Evolutionary conservation across 2,329 filamentous ascomycete genomes (phyloP).

Genomic region (Pseudomassariella vexata): DNA sequence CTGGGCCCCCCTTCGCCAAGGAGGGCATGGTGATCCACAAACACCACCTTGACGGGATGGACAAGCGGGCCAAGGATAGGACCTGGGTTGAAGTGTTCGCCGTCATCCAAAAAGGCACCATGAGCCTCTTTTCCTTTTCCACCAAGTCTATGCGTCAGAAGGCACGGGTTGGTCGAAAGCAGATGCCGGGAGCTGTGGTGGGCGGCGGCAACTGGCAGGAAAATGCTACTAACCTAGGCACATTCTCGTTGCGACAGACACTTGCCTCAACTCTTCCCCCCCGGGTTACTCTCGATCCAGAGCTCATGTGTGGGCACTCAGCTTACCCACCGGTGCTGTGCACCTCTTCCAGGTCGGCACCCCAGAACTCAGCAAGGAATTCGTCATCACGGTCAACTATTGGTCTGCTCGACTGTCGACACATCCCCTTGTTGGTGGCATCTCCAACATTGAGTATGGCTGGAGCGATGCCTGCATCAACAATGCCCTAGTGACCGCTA

Average conservation of each 20-base stretch:
- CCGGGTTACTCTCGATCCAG: slow-evolving; percentile 89
- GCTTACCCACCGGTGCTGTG: slow-evolving; percentile 84
- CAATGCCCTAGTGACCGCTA: slow-evolving; percentile 45
- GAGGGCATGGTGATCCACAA: slow-evolving; percentile 95
- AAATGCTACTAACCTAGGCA: slow-evolving; percentile 83
- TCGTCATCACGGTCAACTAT: slow-evolving; percentile 91
- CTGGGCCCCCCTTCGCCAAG: slow-evolving; percentile 96
- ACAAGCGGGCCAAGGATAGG: slow-evolving; percentile 88
- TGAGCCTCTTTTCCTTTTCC: slow-evolving; percentile 94
- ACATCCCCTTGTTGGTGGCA: slow-evolving; percentile 83
- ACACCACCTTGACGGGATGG: slow-evolving; percentile 84
- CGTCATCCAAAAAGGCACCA: slow-evolving; percentile 88
- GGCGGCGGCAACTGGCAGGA: slow-evolving; percentile 98
- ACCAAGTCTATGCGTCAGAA: slow-evolving; percentile 71
- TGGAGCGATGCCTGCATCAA: slow-evolving; percentile 85
- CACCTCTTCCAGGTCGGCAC: slow-evolving; percentile 98
- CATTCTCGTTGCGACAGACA: slow-evolving; percentile 83
- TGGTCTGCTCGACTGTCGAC: slow-evolving; percentile 95
- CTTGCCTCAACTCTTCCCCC: slow-evolving; percentile 83
- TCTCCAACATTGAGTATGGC: slow-evolving; percentile 96
- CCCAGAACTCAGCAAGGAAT: slow-evolving; percentile 88
- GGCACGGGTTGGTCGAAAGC: slow-evolving; percentile 41
- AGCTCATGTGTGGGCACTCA: slow-evolving; percentile 91
- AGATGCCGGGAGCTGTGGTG: slow-evolving; percentile 58
- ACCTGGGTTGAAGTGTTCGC: slow-evolving; percentile 96